These are phyloP conservation scores for Sisymbrium altissimum DNA, from an alignment of 345 rosid genomes.

Conservation along the genomic window DNA sequence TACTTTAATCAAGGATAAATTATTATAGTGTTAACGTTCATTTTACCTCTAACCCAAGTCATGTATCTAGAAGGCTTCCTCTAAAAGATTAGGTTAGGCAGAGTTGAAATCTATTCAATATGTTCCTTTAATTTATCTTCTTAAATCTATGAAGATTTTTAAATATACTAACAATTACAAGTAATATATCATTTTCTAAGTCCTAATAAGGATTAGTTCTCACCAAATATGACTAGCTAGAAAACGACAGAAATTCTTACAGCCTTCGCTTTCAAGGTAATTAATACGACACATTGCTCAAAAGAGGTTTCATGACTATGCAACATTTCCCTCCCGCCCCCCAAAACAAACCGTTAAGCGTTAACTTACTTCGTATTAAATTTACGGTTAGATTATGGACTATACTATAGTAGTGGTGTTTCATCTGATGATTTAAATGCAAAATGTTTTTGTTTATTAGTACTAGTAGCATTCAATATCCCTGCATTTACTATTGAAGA, in stretches of 20 bases:
- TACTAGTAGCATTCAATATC: not conserved
- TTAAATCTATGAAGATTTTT: no score
- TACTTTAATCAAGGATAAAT: not conserved
- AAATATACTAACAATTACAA: not conserved
- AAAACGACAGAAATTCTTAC: constrained; percentile 18
- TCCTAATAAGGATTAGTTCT: constrained; percentile 2
- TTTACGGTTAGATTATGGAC: not conserved
- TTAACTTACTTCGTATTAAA: constrained; percentile 1
- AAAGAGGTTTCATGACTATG: not conserved
- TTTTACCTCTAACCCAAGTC: not conserved
- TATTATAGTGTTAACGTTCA: not conserved
- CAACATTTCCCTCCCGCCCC: not conserved
- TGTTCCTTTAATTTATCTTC: not conserved
- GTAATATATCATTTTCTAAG: not conserved
- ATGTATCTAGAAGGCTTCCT: constrained; percentile 1
- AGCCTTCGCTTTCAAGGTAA: constrained; percentile 19
- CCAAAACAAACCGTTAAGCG: not conserved
- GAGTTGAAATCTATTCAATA: constrained; percentile 1
- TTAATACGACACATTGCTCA: constrained; percentile 15
- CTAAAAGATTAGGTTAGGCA: constrained; percentile 6
- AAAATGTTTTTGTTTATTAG: not conserved
- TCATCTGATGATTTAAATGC: not conserved
- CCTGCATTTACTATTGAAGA: not conserved
- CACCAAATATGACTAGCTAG: constrained; percentile 9
- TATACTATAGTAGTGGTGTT: not conserved